Conservation (phyloP, 2,329 filamentous ascomycete species). For the Colletotrichum simmondsii region DNA sequence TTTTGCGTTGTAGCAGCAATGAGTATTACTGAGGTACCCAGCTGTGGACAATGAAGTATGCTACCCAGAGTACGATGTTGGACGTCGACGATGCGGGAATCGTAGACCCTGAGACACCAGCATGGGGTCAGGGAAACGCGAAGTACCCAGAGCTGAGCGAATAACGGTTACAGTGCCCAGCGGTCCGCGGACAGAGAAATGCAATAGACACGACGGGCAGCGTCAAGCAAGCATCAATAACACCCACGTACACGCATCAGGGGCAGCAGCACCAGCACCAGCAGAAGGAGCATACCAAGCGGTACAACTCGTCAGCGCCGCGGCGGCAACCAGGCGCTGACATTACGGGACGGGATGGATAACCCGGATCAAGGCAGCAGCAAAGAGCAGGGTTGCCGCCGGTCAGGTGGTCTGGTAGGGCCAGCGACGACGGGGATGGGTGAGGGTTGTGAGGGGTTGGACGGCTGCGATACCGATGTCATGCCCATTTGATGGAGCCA, state of each 20-base stretch:
- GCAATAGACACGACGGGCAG: not conserved
- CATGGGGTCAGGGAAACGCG: not conserved
- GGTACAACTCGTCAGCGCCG: not conserved
- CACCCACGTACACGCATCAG: not conserved
- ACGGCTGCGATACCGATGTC: not conserved
- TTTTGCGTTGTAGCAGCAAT: not conserved
- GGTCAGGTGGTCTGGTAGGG: constrained; percentile 29
- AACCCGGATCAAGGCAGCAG: constrained; percentile 12
- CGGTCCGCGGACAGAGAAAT: not conserved
- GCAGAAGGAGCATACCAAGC: not conserved
- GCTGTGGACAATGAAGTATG: not conserved
- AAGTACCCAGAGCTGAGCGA: not conserved
- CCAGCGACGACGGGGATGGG: not conserved
- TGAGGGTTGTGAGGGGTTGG: constrained; percentile 8
- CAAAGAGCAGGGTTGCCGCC: constrained; percentile 17
- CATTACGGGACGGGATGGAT: constrained; percentile 16
- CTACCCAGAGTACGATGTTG: not conserved
- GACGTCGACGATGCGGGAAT: not conserved
- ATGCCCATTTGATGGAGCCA: not conserved
- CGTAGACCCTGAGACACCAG: not conserved
- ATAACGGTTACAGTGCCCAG: not conserved
- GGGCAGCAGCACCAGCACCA: not conserved
- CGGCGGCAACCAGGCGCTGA: constrained; percentile 1
- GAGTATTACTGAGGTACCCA: not conserved
- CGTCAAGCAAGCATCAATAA: not conserved